These are phyloP conservation scores for Metschnikowia arizonensis DNA, from an alignment of 805 yeast genomes.

Conservation along the genomic window DNA sequence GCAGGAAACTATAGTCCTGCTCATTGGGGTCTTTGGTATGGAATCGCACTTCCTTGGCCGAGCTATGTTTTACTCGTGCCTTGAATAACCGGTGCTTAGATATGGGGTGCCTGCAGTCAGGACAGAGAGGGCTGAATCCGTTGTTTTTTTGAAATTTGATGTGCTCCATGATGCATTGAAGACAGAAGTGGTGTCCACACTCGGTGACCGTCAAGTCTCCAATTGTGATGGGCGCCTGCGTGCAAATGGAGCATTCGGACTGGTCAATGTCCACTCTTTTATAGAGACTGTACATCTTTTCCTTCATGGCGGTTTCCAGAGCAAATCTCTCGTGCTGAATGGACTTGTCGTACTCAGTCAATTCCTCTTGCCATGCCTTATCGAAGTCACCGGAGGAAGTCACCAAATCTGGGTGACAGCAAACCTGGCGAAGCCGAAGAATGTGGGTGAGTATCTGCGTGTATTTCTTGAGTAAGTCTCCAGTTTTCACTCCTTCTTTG, in stretches of 20 bases:
- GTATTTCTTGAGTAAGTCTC: slow-evolving; percentile 67
- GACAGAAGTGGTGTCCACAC: slow-evolving; percentile 81
- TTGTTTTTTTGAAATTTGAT: slow-evolving; percentile 59
- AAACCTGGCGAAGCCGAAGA: slow-evolving; percentile 77
- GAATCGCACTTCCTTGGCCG: slow-evolving; percentile 26
- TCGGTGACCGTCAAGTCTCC: slow-evolving; percentile 58
- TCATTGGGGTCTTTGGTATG: slow-evolving; percentile 24
- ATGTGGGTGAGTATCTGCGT: slow-evolving; percentile 80
- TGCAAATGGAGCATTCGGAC: slow-evolving; percentile 83
- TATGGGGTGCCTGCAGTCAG: slow-evolving; percentile 64
- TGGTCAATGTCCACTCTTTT: slow-evolving; percentile 33
- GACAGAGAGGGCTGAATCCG: slow-evolving; percentile 55
- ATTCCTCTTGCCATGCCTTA: slow-evolving; percentile 35
- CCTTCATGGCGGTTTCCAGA: slow-evolving; percentile 21
- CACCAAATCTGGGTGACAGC: slow-evolving; percentile 77
- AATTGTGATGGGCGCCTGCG: slow-evolving; percentile 56
- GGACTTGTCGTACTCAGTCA: slow-evolving; percentile 16
- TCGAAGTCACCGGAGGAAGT: slow-evolving; percentile 50
- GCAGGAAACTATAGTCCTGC: slow-evolving; percentile 28
- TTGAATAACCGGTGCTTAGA: slow-evolving; percentile 47
- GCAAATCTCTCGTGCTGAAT: slow-evolving; percentile 17
- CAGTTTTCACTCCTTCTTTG: slow-evolving; percentile 54
- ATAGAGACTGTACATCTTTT: slow-evolving; percentile 28
- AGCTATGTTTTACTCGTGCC: slow-evolving; percentile 27
- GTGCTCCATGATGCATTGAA: slow-evolving; percentile 68